Evolutionary conservation across 805 yeast species (phyloP).

Genomic region (Candida ficus): DNA sequence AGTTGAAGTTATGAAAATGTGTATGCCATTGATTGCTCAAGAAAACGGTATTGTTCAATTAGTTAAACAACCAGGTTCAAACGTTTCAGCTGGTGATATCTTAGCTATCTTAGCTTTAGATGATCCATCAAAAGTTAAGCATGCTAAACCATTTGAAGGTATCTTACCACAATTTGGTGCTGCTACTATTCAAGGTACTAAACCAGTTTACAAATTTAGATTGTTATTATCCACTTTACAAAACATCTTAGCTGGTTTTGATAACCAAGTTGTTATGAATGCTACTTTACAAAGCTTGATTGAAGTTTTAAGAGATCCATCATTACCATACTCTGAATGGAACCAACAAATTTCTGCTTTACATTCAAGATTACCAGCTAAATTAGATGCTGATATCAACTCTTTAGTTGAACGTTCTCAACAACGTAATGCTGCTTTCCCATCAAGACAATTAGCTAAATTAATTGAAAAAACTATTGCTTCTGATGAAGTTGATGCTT

Average conservation of each 20-base stretch:
- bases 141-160: constrained; percentile 92
- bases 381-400: constrained; percentile 63
- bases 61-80: constrained; percentile 97
- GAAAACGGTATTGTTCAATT: constrained; percentile 92
- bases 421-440: constrained; percentile 78
- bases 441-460: constrained; percentile 79
- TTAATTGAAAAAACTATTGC: constrained; percentile 57
- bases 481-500: constrained; percentile 46
- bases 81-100: constrained; percentile 93
- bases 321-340: constrained; percentile 95
- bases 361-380: constrained; percentile 82
- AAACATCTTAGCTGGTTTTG: constrained; percentile 85
- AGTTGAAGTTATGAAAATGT: constrained; percentile 99
- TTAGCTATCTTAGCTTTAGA: constrained; percentile 91
- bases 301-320: constrained; percentile 68
- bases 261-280: constrained; percentile 92
- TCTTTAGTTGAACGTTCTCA: constrained; percentile 62
- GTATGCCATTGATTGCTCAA: constrained; percentile 92
- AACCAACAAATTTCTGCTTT: constrained; percentile 76
- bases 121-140: constrained; percentile 96
- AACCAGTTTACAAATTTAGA: constrained; percentile 72
- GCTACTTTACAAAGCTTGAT: constrained; percentile 70
- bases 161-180: constrained; percentile 86
- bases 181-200: constrained; percentile 77
- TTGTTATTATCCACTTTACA: constrained; percentile 54